Percentiles rank a stretch among this genome's conserved stretches.
Conservation (phyloP, 1,139 yeast genomes). For the Geotrichum candidum region DNA sequence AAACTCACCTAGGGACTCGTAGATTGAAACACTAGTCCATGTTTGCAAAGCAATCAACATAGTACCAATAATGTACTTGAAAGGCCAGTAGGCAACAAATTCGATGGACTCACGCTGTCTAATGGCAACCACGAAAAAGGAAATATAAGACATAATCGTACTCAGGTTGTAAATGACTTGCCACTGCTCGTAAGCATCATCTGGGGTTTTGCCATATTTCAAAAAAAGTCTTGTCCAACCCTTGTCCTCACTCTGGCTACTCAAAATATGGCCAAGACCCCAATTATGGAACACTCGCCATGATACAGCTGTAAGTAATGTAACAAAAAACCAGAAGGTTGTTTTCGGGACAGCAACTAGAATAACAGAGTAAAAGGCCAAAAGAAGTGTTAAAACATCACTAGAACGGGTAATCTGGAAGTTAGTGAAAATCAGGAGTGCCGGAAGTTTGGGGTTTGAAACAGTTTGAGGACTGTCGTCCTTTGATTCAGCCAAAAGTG, state of each 20-base stretch:
- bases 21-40: constrained; percentile 68
- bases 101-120: constrained; percentile 37
- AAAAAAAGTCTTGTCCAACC: constrained; percentile 63
- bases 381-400: constrained; percentile 53
- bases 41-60: constrained; percentile 55
- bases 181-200: constrained; percentile 73
- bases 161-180: constrained; percentile 58
- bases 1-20: constrained; percentile 71
- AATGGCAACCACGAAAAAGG: constrained; percentile 34
- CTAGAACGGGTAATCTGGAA: constrained; percentile 61
- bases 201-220: constrained; percentile 60
- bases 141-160: constrained; percentile 41
- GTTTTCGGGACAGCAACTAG: constrained; percentile 42
- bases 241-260: constrained; percentile 57
- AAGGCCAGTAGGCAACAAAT: constrained; percentile 37
- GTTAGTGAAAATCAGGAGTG: constrained; percentile 56
- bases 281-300: constrained; percentile 51
- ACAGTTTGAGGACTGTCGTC: not conserved
- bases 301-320: constrained; percentile 47
- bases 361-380: constrained; percentile 43
- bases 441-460: constrained; percentile 31
- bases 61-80: constrained; percentile 55
- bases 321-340: constrained; percentile 29
- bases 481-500: not conserved
- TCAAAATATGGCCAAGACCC: constrained; percentile 49